phyloP scores from a whole-genome alignment of 208 protist species.

The Leishmania braziliensis region DNA sequence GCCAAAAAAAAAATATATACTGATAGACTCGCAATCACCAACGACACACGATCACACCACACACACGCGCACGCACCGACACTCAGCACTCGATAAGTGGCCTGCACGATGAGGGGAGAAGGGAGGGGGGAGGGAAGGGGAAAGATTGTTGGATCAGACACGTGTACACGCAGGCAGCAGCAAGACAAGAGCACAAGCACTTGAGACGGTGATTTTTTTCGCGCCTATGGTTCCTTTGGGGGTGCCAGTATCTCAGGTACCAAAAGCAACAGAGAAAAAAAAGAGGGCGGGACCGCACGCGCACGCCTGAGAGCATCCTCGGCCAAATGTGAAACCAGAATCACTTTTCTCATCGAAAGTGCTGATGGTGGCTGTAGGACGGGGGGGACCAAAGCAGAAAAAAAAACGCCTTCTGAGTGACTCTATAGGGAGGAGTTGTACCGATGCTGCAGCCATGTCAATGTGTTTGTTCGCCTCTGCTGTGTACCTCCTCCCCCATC shows the following conservation, averaged over 20 bases:
- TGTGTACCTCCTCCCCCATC: background rate
- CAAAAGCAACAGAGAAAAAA: background rate
- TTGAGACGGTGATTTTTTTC: background rate
- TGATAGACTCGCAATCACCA: slow-evolving; percentile 1
- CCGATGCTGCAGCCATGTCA: background rate
- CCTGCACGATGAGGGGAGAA: background rate
- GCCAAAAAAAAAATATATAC: background rate
- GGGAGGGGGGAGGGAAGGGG: background rate
- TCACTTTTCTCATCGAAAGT: background rate
- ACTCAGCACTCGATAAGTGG: background rate
- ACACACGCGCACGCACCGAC: background rate
- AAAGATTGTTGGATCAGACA: background rate
- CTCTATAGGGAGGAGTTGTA: background rate
- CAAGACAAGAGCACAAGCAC: background rate
- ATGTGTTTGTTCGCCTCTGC: no score
- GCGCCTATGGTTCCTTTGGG: background rate
- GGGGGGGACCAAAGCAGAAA: background rate
- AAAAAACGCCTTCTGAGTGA: background rate
- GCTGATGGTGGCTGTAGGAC: background rate
- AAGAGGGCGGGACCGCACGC: background rate
- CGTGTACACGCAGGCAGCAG: background rate
- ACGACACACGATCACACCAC: background rate
- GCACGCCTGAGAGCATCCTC: background rate
- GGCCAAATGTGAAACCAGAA: background rate
- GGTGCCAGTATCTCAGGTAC: background rate